Evolutionary conservation across 2,329 filamentous ascomycete species (phyloP), one percentile per base, ranked within the genome.

Genomic region (Fonsecaea erecta): DNA sequence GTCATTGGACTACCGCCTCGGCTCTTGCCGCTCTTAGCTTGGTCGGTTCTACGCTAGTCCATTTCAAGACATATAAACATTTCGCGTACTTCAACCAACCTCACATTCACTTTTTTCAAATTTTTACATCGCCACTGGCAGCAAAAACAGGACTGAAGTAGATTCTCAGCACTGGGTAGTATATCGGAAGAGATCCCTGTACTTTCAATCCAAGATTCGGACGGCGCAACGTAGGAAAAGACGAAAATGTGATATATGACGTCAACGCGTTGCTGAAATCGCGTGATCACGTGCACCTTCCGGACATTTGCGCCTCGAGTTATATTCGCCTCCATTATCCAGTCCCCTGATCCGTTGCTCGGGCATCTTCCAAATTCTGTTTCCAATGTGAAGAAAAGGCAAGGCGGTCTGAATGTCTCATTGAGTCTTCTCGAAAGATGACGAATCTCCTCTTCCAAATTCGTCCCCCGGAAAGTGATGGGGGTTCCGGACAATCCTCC

Each of bases 201-300:
- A 24, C 2, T 24, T 48, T 11, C 18, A 9, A 24, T 11, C 4
- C 2, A 1, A 9, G 14, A 26, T 48, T 14, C 21, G 11, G 12
- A 1, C 18, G 7, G 18, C 43, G 14, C 4, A 1, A 12, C 26
- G 7, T 16, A 8, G 16, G 16, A 1, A 34, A 26, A 34, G 21
- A 12, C 2, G 6, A 24, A n/a, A 37, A 43, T 16, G 26, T n/a
- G n/a, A 28, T 59, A 8, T 53, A 62, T 68, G 66, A 68, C 66
- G 66, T 68, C 63, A 60, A 62, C 61, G 63, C 61, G 63, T 59
- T 57, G 53, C 35, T 63, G 28, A 35, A 14, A 34, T 51, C 52
- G 46, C 60, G 28, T 48, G 35, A 52, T 62, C 60, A 48, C 52
- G 30, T 60, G 57, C 28, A n/a, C n/a, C 12, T 14, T 24, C 9